These are phyloP conservation scores for Blakeslea trispora DNA, from an alignment of 371 early-diverging fungal species.

Conservation along the genomic window DNA sequence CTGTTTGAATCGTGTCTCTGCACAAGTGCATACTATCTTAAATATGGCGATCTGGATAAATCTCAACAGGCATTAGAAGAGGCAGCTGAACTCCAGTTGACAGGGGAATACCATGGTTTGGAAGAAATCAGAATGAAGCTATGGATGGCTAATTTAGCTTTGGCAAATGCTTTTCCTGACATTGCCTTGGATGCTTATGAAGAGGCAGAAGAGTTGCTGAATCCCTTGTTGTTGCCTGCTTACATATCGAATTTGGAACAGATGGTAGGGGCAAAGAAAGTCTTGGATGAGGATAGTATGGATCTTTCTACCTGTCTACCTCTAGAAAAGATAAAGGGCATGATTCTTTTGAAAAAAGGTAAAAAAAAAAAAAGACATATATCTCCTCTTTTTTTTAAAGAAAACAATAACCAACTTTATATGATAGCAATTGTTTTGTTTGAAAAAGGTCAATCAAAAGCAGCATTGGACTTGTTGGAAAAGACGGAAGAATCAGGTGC, in stretches of 20 bases:
- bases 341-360: slow-evolving; percentile 29
- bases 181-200: slow-evolving; percentile 48
- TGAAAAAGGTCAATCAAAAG: slow-evolving; percentile 2
- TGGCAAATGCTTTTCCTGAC: slow-evolving; percentile 34
- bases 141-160: slow-evolving; percentile 47
- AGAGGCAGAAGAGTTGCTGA: slow-evolving; percentile 45
- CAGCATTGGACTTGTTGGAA: slow-evolving; percentile 9
- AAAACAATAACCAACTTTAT: too few species aligned
- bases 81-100: background rate
- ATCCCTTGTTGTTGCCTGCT: slow-evolving; percentile 43
- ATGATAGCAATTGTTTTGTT: slow-evolving; percentile 1
- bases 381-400: too few species aligned
- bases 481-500: slow-evolving; percentile 6
- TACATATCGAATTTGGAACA: slow-evolving; percentile 47
- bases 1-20: slow-evolving; percentile 44
- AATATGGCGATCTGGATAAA: slow-evolving; percentile 46
- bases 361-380: background rate
- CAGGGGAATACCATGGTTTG: slow-evolving; percentile 22
- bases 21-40: slow-evolving; percentile 58
- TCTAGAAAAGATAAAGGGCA: slow-evolving; percentile 13
- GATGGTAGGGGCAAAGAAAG: slow-evolving; percentile 39
- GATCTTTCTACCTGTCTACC: slow-evolving; percentile 16
- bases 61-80: slow-evolving; percentile 27
- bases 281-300: slow-evolving; percentile 1
- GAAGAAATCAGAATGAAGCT: slow-evolving; percentile 36